Conservation (phyloP, 2,329 filamentous ascomycete genomes). For the Stachybotrys chlorohalonatus region DNA sequence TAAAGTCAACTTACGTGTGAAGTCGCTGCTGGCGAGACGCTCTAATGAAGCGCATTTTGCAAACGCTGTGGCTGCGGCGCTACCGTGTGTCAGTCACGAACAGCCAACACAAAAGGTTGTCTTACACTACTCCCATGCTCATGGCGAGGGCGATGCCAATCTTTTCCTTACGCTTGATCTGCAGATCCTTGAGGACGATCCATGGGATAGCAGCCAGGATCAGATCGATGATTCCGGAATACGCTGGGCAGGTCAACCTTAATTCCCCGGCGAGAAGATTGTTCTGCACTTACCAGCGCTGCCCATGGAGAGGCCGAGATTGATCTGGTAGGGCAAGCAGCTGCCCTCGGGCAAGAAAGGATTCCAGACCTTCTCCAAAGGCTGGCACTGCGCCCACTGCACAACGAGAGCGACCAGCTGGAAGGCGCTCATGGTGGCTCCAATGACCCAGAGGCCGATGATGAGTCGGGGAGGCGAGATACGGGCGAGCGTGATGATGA, state of each 20-base stretch:
- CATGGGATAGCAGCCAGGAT: constrained; percentile 4
- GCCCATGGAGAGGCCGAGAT: background rate
- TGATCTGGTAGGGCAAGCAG: background rate
- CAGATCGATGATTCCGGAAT: constrained; percentile 5
- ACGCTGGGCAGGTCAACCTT: background rate
- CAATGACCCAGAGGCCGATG: background rate
- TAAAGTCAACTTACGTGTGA: background rate
- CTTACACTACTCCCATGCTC: constrained; percentile 6
- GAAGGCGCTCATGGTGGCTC: background rate
- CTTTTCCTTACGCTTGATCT: constrained; percentile 5
- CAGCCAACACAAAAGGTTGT: background rate
- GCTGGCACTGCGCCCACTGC: background rate
- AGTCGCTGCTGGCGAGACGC: background rate
- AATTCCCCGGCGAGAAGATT: too few species aligned
- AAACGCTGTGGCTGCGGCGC: constrained; percentile 2
- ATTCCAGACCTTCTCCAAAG: background rate
- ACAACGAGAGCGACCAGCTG: background rate
- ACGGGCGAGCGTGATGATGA: background rate
- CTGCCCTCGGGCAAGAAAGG: background rate
- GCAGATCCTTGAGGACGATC: constrained; percentile 4
- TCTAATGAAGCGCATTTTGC: constrained; percentile 1
- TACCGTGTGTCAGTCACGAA: background rate
- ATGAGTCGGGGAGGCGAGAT: background rate
- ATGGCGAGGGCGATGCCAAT: constrained; percentile 5
- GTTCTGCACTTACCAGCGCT: background rate